Conservation (phyloP, 805 yeast species). For the Kazachstania bromeliacearum region DNA sequence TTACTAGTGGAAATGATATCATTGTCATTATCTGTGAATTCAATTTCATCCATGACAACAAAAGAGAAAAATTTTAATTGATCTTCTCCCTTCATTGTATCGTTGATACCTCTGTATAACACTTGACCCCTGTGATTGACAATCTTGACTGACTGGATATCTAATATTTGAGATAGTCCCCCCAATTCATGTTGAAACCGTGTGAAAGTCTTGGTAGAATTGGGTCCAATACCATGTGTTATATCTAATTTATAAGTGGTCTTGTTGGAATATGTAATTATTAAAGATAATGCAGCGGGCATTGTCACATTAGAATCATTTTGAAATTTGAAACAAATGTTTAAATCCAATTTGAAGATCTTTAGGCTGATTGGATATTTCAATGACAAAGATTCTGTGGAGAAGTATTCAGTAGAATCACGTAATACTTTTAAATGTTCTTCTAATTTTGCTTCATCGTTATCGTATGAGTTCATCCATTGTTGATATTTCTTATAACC, state of each 20-base stretch:
- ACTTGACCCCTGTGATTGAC: background rate
- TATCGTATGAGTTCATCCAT: conserved; percentile 9
- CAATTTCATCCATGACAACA: background rate
- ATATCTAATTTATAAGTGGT: background rate
- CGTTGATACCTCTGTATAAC: background rate
- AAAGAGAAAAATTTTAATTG: background rate
- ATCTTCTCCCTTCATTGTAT: background rate
- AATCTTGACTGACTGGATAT: background rate
- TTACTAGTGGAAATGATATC: conserved; percentile 5
- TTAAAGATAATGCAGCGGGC: background rate
- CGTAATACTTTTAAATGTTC: background rate
- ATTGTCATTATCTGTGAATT: background rate
- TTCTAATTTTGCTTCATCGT: conserved; percentile 7
- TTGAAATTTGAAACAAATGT: conserved; percentile 4
- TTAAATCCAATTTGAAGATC: conserved; percentile 3
- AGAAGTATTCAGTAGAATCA: background rate
- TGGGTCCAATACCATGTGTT: conserved; percentile 3
- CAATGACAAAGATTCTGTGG: background rate
- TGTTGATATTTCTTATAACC: conserved; percentile 12
- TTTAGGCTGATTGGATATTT: background rate
- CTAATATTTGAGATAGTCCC: background rate
- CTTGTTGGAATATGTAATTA: background rate
- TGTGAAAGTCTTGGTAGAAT: conserved; percentile 2
- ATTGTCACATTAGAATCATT: background rate
- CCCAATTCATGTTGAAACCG: conserved; percentile 2